Evolutionary conservation across 768 basidiomycete species (phyloP), one percentile per base, ranked within the genome.

Genomic region (Clavulina sp.): DNA sequence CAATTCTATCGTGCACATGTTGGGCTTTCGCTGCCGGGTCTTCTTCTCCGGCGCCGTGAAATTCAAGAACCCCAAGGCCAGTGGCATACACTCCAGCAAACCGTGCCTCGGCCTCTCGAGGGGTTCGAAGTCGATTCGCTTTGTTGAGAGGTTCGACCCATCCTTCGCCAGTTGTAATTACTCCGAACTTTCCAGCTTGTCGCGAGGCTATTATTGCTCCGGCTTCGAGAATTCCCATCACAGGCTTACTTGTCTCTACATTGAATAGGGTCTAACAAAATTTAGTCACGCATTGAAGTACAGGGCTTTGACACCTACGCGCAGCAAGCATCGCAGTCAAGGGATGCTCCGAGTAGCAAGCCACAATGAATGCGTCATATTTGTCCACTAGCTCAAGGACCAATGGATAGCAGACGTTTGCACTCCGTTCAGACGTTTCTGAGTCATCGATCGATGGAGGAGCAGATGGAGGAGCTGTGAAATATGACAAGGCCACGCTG

Each of bases 181-280:
- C 64, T 7, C 64, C 66, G 52, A 66, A 70, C 18, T 54, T 57
- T 29, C 51, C 32, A 13, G 57, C 61, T 47, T 56, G 50, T 4
- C 33, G 34, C 34, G 63, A 48, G 7, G 63, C 60, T 29, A 63
- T 59, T 26, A 64, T 49, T 44, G 66, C 38, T 44, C 61, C 61
- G 6, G 66, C 64, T 51, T 69, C 64, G 57, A 69, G 64, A 49
- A 69, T 68, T 36, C 63, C 64, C 13, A 67, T 54, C 5, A 64
- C 63, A 19, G 54, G 54, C 3, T 31, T 50, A 19, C 40, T 9
- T 2, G 62, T 63, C 21, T 32, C 52, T 18, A 34, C 9, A 2
- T 52, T 52, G 21, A 59, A 56, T 19, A 61, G 56, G 29, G 60
- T 51, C 13, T 52, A 40, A 9, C 9, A 38, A 19, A 9, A 9